Percentiles rank a stretch among this genome's conserved stretches.
Evolutionary conservation across 73 alveolate species (phyloP).

Genomic region (Blepharisma stoltei): DNA sequence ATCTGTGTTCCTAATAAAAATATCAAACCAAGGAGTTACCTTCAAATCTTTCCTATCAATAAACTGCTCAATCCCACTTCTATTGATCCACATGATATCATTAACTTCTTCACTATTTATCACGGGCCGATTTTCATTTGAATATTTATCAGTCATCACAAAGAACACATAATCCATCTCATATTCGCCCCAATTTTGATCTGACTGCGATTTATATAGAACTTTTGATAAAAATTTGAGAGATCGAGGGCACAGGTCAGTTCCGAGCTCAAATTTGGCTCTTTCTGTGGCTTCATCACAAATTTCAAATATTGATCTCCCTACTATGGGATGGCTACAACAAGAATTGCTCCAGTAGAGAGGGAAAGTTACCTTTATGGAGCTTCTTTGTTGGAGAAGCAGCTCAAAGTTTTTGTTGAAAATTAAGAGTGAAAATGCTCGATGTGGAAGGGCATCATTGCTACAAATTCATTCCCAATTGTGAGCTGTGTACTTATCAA

Average conservation of each 20-base stretch:
- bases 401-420: constrained; percentile 76
- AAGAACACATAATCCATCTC: constrained; percentile 88
- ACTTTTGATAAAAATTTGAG: constrained; percentile 63
- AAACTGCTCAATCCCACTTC: constrained; percentile 55
- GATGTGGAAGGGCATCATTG: constrained; percentile 77
- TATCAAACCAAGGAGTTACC: constrained; percentile 89
- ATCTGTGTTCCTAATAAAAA: constrained; percentile 51
- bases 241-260: constrained; percentile 48
- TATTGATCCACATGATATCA: constrained; percentile 61
- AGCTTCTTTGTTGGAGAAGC: constrained; percentile 72
- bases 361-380: constrained; percentile 85
- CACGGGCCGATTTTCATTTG: constrained; percentile 37
- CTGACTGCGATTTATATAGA: constrained; percentile 76
- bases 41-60: constrained; percentile 37
- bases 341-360: constrained; percentile 88
- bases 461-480: constrained; percentile 39
- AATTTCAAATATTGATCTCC: constrained; percentile 44
- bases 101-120: constrained; percentile 75
- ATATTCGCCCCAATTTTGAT: constrained; percentile 82
- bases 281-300: constrained; percentile 65
- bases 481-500: constrained; percentile 63
- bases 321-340: constrained; percentile 86
- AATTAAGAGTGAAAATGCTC: constrained; percentile 87
- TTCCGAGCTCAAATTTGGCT: constrained; percentile 72
- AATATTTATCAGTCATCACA: constrained; percentile 56